A percentile compares a stretch with the other conserved stretches of the same genome.
Evolutionary conservation across 2,329 filamentous ascomycete genomes (phyloP).

Genomic region (Paraphaeosphaeria sporulosa): DNA sequence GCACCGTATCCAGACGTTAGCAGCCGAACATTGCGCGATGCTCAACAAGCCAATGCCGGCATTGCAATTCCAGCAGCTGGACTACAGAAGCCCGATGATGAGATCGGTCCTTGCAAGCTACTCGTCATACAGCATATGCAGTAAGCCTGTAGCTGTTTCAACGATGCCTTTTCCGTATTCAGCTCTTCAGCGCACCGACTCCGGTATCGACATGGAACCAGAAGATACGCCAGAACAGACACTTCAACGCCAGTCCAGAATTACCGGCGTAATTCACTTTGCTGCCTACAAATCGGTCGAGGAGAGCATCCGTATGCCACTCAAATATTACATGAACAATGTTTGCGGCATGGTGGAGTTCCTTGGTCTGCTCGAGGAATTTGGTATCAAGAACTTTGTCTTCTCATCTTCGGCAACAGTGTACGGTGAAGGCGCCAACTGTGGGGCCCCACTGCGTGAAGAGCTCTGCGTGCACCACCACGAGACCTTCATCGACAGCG

Average conservation of each 20-base stretch:
- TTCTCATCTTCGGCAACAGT: conserved; percentile 74
- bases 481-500: conserved; percentile 54
- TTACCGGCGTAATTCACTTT: conserved; percentile 73
- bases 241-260: conserved; percentile 54
- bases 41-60: conserved; percentile 53
- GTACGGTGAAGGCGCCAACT: conserved; percentile 60
- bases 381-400: conserved; percentile 70
- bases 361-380: conserved; percentile 63
- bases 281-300: conserved; percentile 72
- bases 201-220: conserved; percentile 39
- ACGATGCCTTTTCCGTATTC: conserved; percentile 37
- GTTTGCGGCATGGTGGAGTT: conserved; percentile 70
- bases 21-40: conserved; percentile 48
- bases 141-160: conserved; percentile 31
- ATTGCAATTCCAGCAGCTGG: conserved; percentile 57
- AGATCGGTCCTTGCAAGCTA: conserved; percentile 55
- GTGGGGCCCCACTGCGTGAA: conserved; percentile 61
- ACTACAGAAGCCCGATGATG: conserved; percentile 57
- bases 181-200: conserved; percentile 40
- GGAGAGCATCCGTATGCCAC: conserved; percentile 67
- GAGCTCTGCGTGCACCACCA: conserved; percentile 63
- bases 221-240: conserved; percentile 31
- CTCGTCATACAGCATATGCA: conserved; percentile 33
- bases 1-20: conserved; percentile 46
- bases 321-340: conserved; percentile 74